Conservation (phyloP, 1,284 basidiomycete genomes). For the Laetiporus sulphureus region DNA sequence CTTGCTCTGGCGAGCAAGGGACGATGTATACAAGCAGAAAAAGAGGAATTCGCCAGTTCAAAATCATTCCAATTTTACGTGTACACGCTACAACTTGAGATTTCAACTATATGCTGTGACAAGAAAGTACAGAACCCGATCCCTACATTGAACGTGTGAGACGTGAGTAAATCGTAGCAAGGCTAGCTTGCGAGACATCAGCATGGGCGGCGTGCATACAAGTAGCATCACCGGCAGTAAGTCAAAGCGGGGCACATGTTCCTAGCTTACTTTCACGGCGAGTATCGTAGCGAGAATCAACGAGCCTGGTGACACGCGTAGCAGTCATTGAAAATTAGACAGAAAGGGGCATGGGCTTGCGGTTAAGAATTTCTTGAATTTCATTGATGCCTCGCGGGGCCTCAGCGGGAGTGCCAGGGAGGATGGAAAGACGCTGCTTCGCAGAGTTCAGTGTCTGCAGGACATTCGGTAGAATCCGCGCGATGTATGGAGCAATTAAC, state of each 20-base stretch:
- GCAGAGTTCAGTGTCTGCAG: conserved; percentile 68
- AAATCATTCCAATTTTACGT: background rate
- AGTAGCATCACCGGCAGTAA: background rate
- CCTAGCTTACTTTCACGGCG: conserved; percentile 9
- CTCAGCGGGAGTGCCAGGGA: conserved; percentile 61
- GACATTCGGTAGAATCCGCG: conserved; percentile 72
- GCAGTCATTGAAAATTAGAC: no score
- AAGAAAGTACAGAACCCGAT: no score
- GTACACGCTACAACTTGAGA: background rate
- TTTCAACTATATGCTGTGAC: no score
- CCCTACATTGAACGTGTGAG: conserved; percentile 12
- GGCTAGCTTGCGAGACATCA: conserved; percentile 3
- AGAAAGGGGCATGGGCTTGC: conserved; percentile 50
- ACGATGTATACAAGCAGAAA: no score
- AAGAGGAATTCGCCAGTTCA: no score
- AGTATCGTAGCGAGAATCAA: conserved; percentile 8
- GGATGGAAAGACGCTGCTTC: conserved; percentile 68
- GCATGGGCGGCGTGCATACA: background rate
- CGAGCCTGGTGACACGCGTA: no score
- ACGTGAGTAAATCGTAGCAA: conserved; percentile 15
- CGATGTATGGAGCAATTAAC: conserved; percentile 72
- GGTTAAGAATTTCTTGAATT: conserved; percentile 64
- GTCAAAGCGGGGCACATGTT: conserved; percentile 8
- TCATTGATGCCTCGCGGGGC: conserved; percentile 67
- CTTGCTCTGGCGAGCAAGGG: no score